Conservation (phyloP, 371 early-diverging fungal genomes). For the Apophysomyces ossiformis region DNA sequence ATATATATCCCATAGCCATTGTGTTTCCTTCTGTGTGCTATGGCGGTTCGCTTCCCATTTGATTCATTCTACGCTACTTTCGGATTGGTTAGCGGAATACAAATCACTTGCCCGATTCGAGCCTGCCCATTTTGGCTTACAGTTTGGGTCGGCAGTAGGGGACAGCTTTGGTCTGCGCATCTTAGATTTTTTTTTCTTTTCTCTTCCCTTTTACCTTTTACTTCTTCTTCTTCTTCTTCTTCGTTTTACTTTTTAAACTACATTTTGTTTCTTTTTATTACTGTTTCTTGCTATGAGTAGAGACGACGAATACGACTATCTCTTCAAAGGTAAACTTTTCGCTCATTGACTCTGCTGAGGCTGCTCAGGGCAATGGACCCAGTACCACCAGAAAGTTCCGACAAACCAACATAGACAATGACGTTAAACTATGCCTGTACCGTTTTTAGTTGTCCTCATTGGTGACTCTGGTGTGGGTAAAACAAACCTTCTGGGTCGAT, state of each 20-base stretch:
- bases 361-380: neutral
- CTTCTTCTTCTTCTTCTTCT: conserved; percentile 11
- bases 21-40: too few relatives aligned
- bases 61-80: too few relatives aligned
- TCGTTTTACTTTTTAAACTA: conserved; percentile 13
- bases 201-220: neutral
- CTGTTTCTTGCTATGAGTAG: conserved; percentile 65
- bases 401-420: conserved; percentile 1
- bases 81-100: too few relatives aligned
- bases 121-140: too few relatives aligned
- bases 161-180: neutral
- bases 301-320: conserved; percentile 96
- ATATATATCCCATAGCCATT: too few relatives aligned
- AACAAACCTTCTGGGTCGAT: conserved; percentile 97
- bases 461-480: conserved; percentile 99
- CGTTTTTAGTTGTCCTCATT: conserved; percentile 92
- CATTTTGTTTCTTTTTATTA: neutral
- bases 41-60: too few relatives aligned
- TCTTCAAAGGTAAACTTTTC: conserved; percentile 81
- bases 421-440: neutral
- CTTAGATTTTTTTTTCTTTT: neutral
- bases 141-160: neutral
- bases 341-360: too few relatives aligned
- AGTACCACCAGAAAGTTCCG: neutral
- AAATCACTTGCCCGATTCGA: too few relatives aligned